Base-by-base conservation (phyloP, 805 yeast species). In the Metschnikowia orientalis region DNA sequence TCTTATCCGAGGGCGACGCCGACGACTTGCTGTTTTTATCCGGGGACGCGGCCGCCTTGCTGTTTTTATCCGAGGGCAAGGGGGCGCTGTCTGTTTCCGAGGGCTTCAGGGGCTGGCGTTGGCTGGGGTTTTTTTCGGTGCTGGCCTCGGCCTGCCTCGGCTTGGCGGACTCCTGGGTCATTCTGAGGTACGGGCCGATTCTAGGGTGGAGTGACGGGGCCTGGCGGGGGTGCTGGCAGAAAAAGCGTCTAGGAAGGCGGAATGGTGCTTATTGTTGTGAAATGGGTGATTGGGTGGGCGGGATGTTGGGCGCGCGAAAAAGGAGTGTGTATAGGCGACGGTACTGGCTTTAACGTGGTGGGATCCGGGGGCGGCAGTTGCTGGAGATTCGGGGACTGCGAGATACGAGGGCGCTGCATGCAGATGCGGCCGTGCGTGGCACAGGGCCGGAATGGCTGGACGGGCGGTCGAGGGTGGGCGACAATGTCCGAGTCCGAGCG, bases 1-100 rank as follows among this genome's bases (percentile, higher is more conserved):
- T 81, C 63, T 85, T 85, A 62, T 74, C 75, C 44, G 23, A 26
- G 7, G 26, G 15, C 21, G n/a, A 11, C 9, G 25, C 8, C 8
- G 25, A 77, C 83, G 24, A 51, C 15, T 19, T 9, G 32, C 18
- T 8, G 23, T 4, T 20, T 20, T 20, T 20, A 10, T 10, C 16
- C 9, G 20, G 9, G n/a, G n/a, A 11, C 9, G 25, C 8, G n/a
- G 25, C 77, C 83, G 24, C 51, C 15, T 19, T 9, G 32, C 18
- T 8, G 23, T 4, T 20, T 20, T 20, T 20, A 10, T 10, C 16
- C 9, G 20, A 7, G n/a, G n/a, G n/a, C 9, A 15, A n/a, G n/a
- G 25, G 77, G 83, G 24, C 51, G 19, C 20, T 9, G 32, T n/a
- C n/a, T n/a, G n/a, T n/a, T n/a, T n/a, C n/a, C n/a, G n/a, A n/a